Evolutionary conservation across 345 rosid species (phyloP), one percentile per base, ranked within the genome.

Genomic region (Salix brachista): DNA sequence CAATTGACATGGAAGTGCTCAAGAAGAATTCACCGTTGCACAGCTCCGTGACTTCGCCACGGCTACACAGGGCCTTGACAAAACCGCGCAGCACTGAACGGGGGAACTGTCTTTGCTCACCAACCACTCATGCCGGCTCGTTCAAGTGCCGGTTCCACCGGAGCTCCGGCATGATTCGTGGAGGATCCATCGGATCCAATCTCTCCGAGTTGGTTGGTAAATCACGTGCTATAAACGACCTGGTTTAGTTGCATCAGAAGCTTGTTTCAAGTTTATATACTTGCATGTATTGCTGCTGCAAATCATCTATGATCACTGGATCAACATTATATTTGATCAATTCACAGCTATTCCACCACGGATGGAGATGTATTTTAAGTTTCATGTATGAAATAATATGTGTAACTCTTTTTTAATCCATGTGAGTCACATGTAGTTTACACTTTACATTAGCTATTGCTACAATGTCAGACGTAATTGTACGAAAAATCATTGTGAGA

Each of bases 141-240:
- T 92, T 92, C 77, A 75, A 93, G 79, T 92, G 97, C 84, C 89
- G 94, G 14, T 77, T 88, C 84, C 97, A 92, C 72, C 74, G 97
- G 30, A 23, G 71, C 65, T 74, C 66, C 2, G 80, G 87, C 26
- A 80, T 92, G 78, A 34, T 85, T 6, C 89, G 91, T 25, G 86
- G 88, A 16, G 84, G 80, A 21, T 92, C 97, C 0, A 85, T 90
- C 7, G 92, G 92, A 5, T 80, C 91, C 3, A 88, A 87, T 79
- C 92, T 91, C 73, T 83, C 86, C 30, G 80, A 86, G 58, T 69
- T 92, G 80, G 96, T 68, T 10, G 64, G 76, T 26, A 85, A 77
- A 44, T 28, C 77, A 60, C 72, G 23, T 67, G 42, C 85, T 28
- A n/a, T 81, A 61, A 66, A 52, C 10, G 81, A 70, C 36, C 16